Evolutionary conservation across 208 protist species (phyloP), one percentile per base, ranked within the genome.

Genomic region (Jaenimonas drosophilae): DNA sequence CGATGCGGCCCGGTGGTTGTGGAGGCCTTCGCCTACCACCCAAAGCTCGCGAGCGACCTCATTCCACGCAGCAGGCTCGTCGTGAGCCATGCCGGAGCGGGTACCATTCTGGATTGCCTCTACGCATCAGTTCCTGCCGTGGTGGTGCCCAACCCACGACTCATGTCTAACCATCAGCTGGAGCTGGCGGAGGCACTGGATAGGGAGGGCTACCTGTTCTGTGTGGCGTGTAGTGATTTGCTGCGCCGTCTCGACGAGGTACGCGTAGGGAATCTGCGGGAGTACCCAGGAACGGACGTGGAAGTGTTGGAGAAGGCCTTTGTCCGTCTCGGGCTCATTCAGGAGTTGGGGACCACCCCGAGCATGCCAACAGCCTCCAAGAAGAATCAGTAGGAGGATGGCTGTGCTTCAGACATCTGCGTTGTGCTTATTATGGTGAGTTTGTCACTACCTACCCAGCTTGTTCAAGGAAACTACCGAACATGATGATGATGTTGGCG

Each of bases 161-260:
- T 96, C 20, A 92, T 92, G 89, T 77, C 68, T 4, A 81, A 96
- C 57, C 89, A 96, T 48, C 89, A 96, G 54, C 50, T 85, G 3
- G 77, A 90, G 54, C 70, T 93, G 25, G 85, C 85, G 0, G 63
- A 75, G 44, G 59, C 57, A 12, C 62, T 93, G 29, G 61, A 51
- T 5, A 45, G 25, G 4, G 50, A 43, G 7, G 21, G 54, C 11
- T 90, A 83, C 51, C 61, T 93, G 32, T 88, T 76, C 56, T 88
- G 70, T 33, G 26, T 83, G 33, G 49, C n/a, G n/a, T n/a, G n/a
- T n/a, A n/a, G n/a, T n/a, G n/a, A n/a, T n/a, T n/a, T n/a, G n/a
- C n/a, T n/a, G n/a, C n/a, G n/a, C n/a, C n/a, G n/a, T n/a, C n/a
- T n/a, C n/a, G n/a, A n/a, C 9, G 61, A 84, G 19, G 36, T 76